These are phyloP conservation scores for Xylaria arbuscula DNA, from an alignment of 2,329 filamentous ascomycete genomes.

Conservation along the genomic window DNA sequence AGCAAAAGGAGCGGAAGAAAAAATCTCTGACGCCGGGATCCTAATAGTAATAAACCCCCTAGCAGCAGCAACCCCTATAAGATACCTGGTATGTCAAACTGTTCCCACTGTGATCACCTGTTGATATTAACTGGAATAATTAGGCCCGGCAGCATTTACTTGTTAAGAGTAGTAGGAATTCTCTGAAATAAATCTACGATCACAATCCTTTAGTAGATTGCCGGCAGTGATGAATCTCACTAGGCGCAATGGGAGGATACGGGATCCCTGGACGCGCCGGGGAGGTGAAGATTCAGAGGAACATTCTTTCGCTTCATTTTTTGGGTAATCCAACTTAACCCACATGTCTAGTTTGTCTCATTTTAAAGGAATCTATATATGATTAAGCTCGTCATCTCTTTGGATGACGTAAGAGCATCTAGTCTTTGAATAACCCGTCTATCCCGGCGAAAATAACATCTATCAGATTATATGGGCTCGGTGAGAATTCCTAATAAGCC, in stretches of 20 bases:
- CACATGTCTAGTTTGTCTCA: no score
- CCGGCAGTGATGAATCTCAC: background rate
- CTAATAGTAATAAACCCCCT: background rate
- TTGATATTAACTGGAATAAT: background rate
- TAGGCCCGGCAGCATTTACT: background rate
- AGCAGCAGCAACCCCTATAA: background rate
- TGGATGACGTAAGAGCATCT: no score
- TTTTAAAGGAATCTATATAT: no score
- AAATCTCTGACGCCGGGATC: background rate
- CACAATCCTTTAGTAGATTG: background rate
- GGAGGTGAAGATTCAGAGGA: no score
- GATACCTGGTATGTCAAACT: background rate
- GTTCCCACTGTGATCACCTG: background rate
- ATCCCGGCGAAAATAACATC: background rate
- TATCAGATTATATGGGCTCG: background rate
- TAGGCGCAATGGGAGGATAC: background rate
- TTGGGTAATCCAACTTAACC: no score
- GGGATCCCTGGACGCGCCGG: background rate
- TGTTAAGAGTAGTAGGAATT: background rate
- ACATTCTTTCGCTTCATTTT: no score
- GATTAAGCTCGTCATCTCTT: no score
- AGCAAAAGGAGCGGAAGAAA: background rate
- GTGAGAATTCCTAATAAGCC: background rate
- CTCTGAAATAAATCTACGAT: background rate
- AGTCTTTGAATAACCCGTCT: background rate